phyloP scores from a whole-genome alignment of 768 basidiomycete genomes.

The Boletus rubropictus region DNA sequence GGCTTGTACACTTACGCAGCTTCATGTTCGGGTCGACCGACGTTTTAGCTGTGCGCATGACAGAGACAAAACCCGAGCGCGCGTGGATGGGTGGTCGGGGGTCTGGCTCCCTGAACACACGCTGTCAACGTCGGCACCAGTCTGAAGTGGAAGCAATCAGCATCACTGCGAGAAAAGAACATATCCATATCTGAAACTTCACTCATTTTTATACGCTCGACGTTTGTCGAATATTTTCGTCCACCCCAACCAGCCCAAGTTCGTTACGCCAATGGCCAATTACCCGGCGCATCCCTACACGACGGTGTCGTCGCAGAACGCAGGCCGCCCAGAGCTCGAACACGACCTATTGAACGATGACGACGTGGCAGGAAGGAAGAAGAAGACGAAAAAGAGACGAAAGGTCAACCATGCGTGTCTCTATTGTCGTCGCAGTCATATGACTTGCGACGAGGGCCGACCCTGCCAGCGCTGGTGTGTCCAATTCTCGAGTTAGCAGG shows the following conservation, averaged over 20 bases:
- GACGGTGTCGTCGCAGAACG: constrained; percentile 15
- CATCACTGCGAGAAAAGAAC: constrained; percentile 11
- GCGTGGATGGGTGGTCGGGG: constrained; percentile 22
- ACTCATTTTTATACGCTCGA: constrained; percentile 20
- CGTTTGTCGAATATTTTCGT: constrained; percentile 11
- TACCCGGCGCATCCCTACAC: constrained; percentile 27
- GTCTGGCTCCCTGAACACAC: constrained; percentile 13
- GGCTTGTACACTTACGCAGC: constrained; percentile 11
- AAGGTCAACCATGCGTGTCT: constrained; percentile 93
- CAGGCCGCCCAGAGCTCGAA: constrained; percentile 19
- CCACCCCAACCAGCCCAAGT: constrained; percentile 5
- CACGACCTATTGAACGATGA: constrained; percentile 31
- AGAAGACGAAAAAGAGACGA: constrained; percentile 53
- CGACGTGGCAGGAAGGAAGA: constrained; percentile 34
- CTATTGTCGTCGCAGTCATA: constrained; percentile 88
- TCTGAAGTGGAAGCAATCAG: constrained; percentile 20
- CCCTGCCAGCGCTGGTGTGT: constrained; percentile 91
- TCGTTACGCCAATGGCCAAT: constrained; percentile 20
- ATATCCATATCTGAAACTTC: constrained; percentile 19
- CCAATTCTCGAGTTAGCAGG: constrained; percentile 8
- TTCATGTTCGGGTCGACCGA: neutral
- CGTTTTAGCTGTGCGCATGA: neutral
- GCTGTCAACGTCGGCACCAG: constrained; percentile 13
- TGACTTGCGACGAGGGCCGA: constrained; percentile 85
- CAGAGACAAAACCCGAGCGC: too few relatives aligned